Base-by-base conservation (phyloP, 257 asterid genomes). In the Cruciata laevipes region DNA sequence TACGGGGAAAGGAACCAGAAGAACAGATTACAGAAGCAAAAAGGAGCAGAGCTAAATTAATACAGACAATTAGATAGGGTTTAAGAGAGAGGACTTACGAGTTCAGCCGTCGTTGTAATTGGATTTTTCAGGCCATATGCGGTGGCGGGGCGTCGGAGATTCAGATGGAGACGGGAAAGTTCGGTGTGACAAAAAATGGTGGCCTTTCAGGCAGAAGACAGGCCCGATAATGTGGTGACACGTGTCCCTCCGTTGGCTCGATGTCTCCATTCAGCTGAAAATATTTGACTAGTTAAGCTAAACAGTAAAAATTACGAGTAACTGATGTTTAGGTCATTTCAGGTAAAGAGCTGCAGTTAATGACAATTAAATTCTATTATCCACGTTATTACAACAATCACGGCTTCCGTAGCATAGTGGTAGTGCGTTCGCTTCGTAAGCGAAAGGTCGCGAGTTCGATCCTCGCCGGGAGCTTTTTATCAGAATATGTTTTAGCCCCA, bases 391-490 rank as follows among this genome's bases (percentile, higher is more conserved):
- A n/a, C n/a, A n/a, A n/a, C n/a, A 27, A 58, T 2, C 2, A 58
- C 4, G 7, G 88, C 82, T 79, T 91, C 83, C 82, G 93, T 89
- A 86, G 98, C 97, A 87, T 89, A 92, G 97, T 89, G 97, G 98
- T 89, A 89, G 83, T 92, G 97, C 98, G 97, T 92, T 92, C 97
- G 91, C 98, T 92, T 92, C 96, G 97, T 89, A 89, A 89, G 98
- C 87, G 95, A 89, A 91, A 89, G 98, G 96, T 80, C 96, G 98
- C 81, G 98, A 89, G 96, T 89, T 91, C 98, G 96, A 91, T 87
- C 91, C 98, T 91, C 98, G 79, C 96, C 93, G 85, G 86, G 93
- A 91, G 96, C 98, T 89, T 5, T 5, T 3, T 13, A 0, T 53
- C 3, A 13, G 17, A 42, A 42, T 42, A 12, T 13, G 0, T 12